These are phyloP conservation scores for Crucihimalaya himalaica DNA, from an alignment of 345 rosid genomes.

Conservation along the genomic window DNA sequence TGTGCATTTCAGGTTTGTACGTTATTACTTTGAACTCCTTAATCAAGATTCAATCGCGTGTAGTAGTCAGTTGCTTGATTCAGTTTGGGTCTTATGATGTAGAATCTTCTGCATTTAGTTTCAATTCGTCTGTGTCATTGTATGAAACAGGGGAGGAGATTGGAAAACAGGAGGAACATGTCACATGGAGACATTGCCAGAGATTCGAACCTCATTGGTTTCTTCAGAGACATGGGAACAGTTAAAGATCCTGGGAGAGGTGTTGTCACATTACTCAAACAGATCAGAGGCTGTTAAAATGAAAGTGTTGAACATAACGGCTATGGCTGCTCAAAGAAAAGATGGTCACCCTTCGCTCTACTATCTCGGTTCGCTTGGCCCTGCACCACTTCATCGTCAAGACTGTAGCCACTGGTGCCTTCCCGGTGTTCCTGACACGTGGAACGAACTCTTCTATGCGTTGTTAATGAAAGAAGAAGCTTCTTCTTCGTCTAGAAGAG, in stretches of 20 bases:
- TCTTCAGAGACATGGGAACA: conserved; percentile 45
- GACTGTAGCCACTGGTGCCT: conserved; percentile 96
- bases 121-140: not conserved
- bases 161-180: conserved; percentile 50
- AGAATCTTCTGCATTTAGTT: not conserved
- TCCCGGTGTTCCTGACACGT: conserved; percentile 61
- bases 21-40: not conserved
- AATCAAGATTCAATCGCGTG: not conserved
- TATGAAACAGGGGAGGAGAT: conserved; percentile 57
- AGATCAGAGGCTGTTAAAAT: conserved; percentile 39
- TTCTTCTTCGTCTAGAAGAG: conserved; percentile 4
- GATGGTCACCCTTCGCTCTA: conserved; percentile 78
- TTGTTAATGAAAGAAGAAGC: conserved; percentile 39
- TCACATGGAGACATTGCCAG: conserved; percentile 73
- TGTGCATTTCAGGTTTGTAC: conserved; percentile 74
- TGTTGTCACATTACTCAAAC: conserved; percentile 39
- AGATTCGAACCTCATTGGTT: conserved; percentile 42
- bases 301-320: conserved; percentile 64
- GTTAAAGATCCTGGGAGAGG: conserved; percentile 41
- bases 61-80: not conserved
- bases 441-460: conserved; percentile 43
- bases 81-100: not conserved
- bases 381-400: conserved; percentile 60
- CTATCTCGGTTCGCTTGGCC: conserved; percentile 55
- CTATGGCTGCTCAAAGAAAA: conserved; percentile 61